Percentiles rank a stretch among this genome's conserved stretches.
These are phyloP conservation scores for Pyrenochaeta sp. DNA, from an alignment of 2,329 filamentous ascomycete species.

Conservation along the genomic window DNA sequence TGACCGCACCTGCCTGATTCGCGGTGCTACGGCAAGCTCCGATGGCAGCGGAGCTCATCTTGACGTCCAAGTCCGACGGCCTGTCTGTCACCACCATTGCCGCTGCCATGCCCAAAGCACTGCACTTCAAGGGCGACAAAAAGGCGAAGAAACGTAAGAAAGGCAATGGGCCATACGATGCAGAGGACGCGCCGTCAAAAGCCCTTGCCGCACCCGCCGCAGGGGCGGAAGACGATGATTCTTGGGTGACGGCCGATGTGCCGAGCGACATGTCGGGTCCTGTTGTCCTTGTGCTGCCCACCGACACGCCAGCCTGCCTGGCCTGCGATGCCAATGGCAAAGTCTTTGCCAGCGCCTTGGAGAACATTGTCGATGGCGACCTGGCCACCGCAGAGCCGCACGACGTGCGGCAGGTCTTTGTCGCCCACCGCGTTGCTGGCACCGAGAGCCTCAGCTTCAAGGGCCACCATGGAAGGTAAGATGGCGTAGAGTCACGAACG, in stretches of 20 bases:
- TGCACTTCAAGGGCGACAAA: constrained; percentile 97
- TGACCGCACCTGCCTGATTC: constrained; percentile 39
- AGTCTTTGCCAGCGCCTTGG: constrained; percentile 81
- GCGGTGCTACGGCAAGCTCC: constrained; percentile 36
- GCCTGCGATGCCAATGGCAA: constrained; percentile 87
- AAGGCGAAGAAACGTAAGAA: constrained; percentile 92
- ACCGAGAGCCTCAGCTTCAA: constrained; percentile 87
- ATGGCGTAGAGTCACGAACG: neutral
- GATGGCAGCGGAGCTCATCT: constrained; percentile 7
- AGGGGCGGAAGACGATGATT: constrained; percentile 74
- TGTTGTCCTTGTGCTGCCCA: constrained; percentile 81
- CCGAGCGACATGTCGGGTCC: constrained; percentile 81
- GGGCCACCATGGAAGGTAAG: constrained; percentile 82
- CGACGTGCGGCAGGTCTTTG: constrained; percentile 95
- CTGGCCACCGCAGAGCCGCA: constrained; percentile 89
- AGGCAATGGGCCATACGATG: constrained; percentile 61
- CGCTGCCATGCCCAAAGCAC: constrained; percentile 79
- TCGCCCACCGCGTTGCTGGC: constrained; percentile 83
- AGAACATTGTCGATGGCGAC: constrained; percentile 88
- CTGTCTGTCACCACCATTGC: constrained; percentile 13
- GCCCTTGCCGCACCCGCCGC: constrained; percentile 48
- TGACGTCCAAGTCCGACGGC: constrained; percentile 20
- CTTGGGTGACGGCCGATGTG: constrained; percentile 87
- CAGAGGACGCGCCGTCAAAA: constrained; percentile 45
- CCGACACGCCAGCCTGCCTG: constrained; percentile 75